Evolutionary conservation across 805 yeast species (phyloP).

Genomic region (Sporopachydermia quercuum): DNA sequence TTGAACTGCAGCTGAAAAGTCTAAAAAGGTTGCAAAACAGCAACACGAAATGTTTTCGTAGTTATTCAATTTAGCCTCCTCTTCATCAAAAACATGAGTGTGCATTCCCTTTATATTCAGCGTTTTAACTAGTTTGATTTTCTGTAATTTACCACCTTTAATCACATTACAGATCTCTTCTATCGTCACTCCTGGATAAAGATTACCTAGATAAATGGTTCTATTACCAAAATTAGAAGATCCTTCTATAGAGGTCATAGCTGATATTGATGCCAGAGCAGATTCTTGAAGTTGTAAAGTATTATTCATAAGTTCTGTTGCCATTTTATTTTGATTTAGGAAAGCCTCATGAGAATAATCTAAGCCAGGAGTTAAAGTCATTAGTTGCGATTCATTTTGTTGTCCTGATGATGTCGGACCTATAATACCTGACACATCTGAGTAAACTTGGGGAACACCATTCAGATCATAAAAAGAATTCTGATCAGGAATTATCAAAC

Average conservation of each 20-base stretch:
- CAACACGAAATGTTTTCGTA: constrained; percentile 1
- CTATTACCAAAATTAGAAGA: constrained; percentile 31
- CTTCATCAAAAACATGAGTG: constrained; percentile 20
- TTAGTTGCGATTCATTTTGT: too few species aligned
- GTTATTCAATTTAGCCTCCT: constrained; percentile 17
- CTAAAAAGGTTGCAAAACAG: constrained; percentile 62
- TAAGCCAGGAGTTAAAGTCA: too few species aligned
- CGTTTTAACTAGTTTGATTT: constrained; percentile 24
- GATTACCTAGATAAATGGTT: constrained; percentile 53
- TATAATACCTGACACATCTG: too few species aligned
- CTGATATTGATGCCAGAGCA: background rate
- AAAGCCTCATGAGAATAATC: too few species aligned
- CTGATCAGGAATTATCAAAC: too few species aligned
- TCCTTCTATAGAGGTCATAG: background rate
- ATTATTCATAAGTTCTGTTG: background rate
- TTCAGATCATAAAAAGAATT: too few species aligned
- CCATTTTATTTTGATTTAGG: background rate
- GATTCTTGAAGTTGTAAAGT: background rate
- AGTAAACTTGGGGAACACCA: too few species aligned
- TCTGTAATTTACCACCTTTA: constrained; percentile 63
- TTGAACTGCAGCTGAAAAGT: constrained; percentile 47
- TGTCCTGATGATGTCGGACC: too few species aligned
- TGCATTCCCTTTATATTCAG: background rate
- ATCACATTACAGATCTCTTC: constrained; percentile 68
- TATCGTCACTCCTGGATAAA: constrained; percentile 46